Evolutionary conservation across 208 protist species (phyloP).

Genomic region (Crithidia thermophila): DNA sequence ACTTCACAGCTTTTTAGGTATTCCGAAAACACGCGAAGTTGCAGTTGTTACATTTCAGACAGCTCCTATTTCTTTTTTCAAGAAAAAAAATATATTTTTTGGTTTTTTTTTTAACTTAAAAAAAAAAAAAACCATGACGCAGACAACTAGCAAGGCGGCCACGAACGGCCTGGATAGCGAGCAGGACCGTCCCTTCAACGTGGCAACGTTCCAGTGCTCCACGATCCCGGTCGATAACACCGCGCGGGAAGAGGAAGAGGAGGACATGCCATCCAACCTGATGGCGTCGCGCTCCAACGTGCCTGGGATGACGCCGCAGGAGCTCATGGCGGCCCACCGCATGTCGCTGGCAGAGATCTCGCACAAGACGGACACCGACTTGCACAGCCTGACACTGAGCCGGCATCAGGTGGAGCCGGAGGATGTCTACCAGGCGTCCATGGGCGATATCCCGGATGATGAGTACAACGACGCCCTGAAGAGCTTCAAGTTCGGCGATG

Average conservation of each 20-base stretch:
- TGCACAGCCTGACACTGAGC: slow-evolving; percentile 79
- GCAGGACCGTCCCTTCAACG: slow-evolving; percentile 32
- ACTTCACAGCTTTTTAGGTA: no score
- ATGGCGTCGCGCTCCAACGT: slow-evolving; percentile 57
- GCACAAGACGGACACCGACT: slow-evolving; percentile 34
- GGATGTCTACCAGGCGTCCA: slow-evolving; percentile 17
- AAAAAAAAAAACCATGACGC: slow-evolving; percentile 15
- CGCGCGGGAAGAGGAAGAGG: slow-evolving; percentile 20
- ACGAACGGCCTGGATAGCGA: slow-evolving; percentile 25
- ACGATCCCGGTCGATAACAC: slow-evolving; percentile 9
- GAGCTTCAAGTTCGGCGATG: slow-evolving; percentile 51
- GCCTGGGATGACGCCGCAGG: slow-evolving; percentile 60
- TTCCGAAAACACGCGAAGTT: no score
- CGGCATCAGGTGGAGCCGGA: slow-evolving; percentile 67
- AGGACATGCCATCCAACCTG: slow-evolving; percentile 46
- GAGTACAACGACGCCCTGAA: slow-evolving; percentile 46
- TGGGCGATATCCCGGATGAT: slow-evolving; percentile 38
- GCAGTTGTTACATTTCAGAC: neutral
- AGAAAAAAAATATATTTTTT: no score
- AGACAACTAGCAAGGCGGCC: neutral
- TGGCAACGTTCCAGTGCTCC: slow-evolving; percentile 52
- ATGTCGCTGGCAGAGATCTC: slow-evolving; percentile 47
- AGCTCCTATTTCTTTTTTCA: neutral
- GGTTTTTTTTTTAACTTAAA: neutral
- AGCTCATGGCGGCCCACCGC: slow-evolving; percentile 67